Base-by-base conservation (phyloP, 164 flowering plant species). In the Berberis thunbergii region DNA sequence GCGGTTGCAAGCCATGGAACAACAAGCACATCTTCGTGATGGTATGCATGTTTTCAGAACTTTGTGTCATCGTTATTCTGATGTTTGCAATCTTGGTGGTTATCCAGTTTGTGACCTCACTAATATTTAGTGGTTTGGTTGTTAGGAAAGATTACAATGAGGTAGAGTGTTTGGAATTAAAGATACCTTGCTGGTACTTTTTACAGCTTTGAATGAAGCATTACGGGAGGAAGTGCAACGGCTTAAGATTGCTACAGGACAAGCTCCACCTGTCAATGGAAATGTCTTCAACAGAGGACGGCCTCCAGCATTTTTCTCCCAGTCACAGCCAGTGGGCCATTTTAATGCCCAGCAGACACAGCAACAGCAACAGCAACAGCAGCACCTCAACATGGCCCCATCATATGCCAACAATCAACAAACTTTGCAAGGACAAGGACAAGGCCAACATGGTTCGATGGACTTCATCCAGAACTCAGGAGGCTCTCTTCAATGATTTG, bases 21-120 rank as follows among this genome's bases (percentile, higher is more conserved):
- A 94, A 67, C 92, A 95, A 77, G 97, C 97, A 68, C 86, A 88
- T 53, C 94, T 95, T 63, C 83, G 91, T 76, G 96, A 95, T 69
- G 99, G 99, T 95, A 87, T 64, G 55, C 55, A 41, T 45, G n/a
- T 7, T 26, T 55, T 39, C 39, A 45, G n/a, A 7, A 13, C 41
- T 38, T 50, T 56, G 4, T 5, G 26, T 26, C 26, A 26, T 26
- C 26, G 26, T 26, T 26, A 26, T 26, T 26, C 26, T 26, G 26
- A 26, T 26, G 26, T 26, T 26, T 26, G 26, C 26, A 26, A 0
- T 26, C 26, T 26, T 26, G 26, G 26, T 26, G 26, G 26, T 26
- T 26, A 26, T 26, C 26, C 26, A 26, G 26, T 26, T 26, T 26
- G 26, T 26, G 26, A 26, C 26, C 26, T 26, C 26, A 26, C 26